Percentiles rank a stretch among this genome's conserved stretches.
These are phyloP conservation scores for Venturia aucupariae DNA, from an alignment of 2,329 filamentous ascomycete species.

Conservation along the genomic window DNA sequence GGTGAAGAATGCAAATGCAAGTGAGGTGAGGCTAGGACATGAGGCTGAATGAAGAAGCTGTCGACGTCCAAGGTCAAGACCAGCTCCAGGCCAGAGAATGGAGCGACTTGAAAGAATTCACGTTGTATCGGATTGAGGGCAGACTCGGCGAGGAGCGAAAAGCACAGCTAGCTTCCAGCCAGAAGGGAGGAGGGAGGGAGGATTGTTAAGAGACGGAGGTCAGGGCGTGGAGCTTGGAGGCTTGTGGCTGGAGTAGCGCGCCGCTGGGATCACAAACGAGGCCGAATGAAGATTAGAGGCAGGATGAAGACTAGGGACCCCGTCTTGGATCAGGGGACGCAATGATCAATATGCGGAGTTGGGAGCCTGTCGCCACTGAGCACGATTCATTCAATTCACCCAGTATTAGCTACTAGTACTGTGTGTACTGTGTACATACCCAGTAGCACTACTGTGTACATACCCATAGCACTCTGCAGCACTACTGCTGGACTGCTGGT, in stretches of 20 bases:
- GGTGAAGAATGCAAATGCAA: not conserved
- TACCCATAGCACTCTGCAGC: no score
- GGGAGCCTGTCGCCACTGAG: no score
- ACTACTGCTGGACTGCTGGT: no score
- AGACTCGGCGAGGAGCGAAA: not conserved
- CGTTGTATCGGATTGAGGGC: not conserved
- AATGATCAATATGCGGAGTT: conserved; percentile 9
- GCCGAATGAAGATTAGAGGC: not conserved
- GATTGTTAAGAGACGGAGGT: conserved; percentile 12
- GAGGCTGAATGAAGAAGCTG: conserved; percentile 3
- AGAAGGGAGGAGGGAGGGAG: not conserved
- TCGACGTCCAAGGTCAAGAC: conserved; percentile 1
- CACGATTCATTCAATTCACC: no score
- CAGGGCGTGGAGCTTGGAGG: not conserved
- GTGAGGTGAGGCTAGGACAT: not conserved
- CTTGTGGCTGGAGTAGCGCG: not conserved
- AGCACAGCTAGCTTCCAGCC: not conserved
- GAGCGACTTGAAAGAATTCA: not conserved
- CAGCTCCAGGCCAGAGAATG: conserved; percentile 15
- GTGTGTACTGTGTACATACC: no score
- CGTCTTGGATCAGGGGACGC: not conserved
- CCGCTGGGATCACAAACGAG: conserved; percentile 2
- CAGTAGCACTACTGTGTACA: no score
- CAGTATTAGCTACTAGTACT: no score
- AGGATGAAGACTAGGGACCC: not conserved